phyloP scores from a whole-genome alignment of 805 yeast species.

The Candida loeiensis region DNA sequence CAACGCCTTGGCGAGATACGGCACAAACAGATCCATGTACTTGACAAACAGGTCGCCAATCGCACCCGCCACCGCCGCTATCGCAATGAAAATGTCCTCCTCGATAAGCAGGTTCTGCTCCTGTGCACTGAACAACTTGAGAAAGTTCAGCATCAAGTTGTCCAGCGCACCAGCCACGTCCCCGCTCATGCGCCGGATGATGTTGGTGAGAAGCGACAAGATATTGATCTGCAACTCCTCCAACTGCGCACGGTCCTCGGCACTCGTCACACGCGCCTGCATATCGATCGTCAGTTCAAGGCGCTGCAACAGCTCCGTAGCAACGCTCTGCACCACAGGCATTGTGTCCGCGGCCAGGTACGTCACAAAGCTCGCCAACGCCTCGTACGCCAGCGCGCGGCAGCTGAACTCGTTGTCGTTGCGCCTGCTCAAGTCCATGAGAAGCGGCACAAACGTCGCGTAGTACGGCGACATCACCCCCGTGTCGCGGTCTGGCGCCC shows the following conservation, averaged over 20 bases:
- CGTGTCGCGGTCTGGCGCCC: constrained; percentile 44
- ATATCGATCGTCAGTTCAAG: constrained; percentile 65
- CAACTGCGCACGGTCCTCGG: constrained; percentile 72
- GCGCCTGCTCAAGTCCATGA: constrained; percentile 66
- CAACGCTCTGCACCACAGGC: constrained; percentile 65
- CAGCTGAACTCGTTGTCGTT: constrained; percentile 81
- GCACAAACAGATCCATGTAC: constrained; percentile 79
- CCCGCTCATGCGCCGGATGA: constrained; percentile 74
- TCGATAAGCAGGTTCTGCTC: constrained; percentile 77
- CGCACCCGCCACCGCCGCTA: constrained; percentile 85
- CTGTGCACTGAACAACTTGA: constrained; percentile 57
- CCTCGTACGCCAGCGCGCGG: constrained; percentile 96
- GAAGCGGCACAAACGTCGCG: constrained; percentile 60
- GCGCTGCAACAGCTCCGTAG: constrained; percentile 68
- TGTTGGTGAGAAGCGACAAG: constrained; percentile 73
- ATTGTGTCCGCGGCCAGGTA: constrained; percentile 70
- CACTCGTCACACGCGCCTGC: constrained; percentile 50
- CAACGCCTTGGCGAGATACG: constrained; percentile 75
- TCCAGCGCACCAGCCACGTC: constrained; percentile 71
- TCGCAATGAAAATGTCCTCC: constrained; percentile 90
- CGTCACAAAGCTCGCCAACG: constrained; percentile 76
- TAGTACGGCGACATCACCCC: constrained; percentile 75
- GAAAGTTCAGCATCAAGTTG: constrained; percentile 76
- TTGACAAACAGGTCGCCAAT: constrained; percentile 65
- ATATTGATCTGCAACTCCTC: constrained; percentile 87